Evolutionary conservation across 306 rosid genomes (phyloP).

Genomic region (Rosa multiflora): DNA sequence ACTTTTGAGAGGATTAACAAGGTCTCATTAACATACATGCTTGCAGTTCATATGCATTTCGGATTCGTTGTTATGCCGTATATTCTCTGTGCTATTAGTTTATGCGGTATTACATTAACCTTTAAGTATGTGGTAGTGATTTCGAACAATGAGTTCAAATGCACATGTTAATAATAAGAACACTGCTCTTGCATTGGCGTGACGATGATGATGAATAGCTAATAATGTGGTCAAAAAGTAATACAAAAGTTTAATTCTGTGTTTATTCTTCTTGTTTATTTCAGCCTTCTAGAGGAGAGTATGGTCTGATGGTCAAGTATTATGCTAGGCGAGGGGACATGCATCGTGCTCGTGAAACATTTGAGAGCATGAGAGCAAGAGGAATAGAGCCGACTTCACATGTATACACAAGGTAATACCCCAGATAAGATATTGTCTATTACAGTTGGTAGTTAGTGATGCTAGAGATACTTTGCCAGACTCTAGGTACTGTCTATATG

Average conservation of each 20-base stretch:
- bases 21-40: conserved; percentile 32
- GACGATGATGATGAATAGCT: not conserved
- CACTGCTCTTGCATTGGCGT: not conserved
- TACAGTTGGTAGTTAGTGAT: not conserved
- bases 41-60: not conserved
- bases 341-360: conserved; percentile 89
- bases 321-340: conserved; percentile 94
- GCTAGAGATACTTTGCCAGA: not conserved
- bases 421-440: not conserved
- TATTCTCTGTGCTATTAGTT: no score
- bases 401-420: conserved; percentile 79
- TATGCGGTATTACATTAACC: no score
- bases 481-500: not conserved
- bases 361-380: conserved; percentile 95
- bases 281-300: conserved; percentile 95
- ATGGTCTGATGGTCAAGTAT: conserved; percentile 87
- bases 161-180: not conserved
- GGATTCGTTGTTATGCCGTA: not conserved
- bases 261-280: conserved; percentile 22
- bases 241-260: conserved; percentile 10
- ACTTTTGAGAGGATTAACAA: conserved; percentile 70
- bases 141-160: not conserved
- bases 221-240: not conserved
- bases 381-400: conserved; percentile 93
- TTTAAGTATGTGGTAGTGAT: not conserved